Evolutionary conservation across 2,329 filamentous ascomycete genomes (phyloP), one percentile per base, ranked within the genome.

Genomic region (Fulvia fulva): DNA sequence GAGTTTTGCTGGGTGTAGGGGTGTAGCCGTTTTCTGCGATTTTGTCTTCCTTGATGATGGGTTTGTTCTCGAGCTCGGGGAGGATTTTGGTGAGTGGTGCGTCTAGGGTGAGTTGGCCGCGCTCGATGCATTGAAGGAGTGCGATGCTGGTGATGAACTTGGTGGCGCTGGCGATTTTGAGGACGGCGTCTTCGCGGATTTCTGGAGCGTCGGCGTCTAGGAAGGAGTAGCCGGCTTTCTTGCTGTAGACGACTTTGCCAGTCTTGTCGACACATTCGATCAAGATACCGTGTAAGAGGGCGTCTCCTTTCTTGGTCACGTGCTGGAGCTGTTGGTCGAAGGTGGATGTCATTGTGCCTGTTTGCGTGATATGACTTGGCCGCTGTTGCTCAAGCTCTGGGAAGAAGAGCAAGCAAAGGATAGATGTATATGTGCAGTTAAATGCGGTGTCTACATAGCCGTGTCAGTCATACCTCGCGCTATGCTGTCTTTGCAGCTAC

Each of bases 91-190:
- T 72, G 0, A 84, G 61, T 46, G 83, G 77, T 2, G 75, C 76
- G 8, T 78, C 74, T 0, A 84, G 71, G 1, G 66, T 67, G 0
- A 84, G 63, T 0, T 78, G 68, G 0, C 80, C 80, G 6, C 77
- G 74, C 30, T 85, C 82, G 1, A 85, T 80, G 51, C 80, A 78
- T 58, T 83, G 80, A 16, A 85, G 65, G 0, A 77, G 76, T 1
- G 81, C 78, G 53, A 86, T 76, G 2, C 77, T 76, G 2, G 82
- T 77, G 51, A 83, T 62, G 5, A 85, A 68, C 53, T 79, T 78
- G 22, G 75, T 78, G 30, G 63, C 61, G n/a, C 68, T 72, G 28
- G 71, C 71, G 2, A 73, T 61, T 23, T 66, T 62, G 45, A 72
- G 63, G 14, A 69, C 56, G 8, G 66, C 69, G 46, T 73, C 66